Percentiles rank a stretch among this genome's conserved stretches.
These are phyloP conservation scores for Sarcocystis neurona DNA, from an alignment of 169 alveolate genomes.

Conservation along the genomic window DNA sequence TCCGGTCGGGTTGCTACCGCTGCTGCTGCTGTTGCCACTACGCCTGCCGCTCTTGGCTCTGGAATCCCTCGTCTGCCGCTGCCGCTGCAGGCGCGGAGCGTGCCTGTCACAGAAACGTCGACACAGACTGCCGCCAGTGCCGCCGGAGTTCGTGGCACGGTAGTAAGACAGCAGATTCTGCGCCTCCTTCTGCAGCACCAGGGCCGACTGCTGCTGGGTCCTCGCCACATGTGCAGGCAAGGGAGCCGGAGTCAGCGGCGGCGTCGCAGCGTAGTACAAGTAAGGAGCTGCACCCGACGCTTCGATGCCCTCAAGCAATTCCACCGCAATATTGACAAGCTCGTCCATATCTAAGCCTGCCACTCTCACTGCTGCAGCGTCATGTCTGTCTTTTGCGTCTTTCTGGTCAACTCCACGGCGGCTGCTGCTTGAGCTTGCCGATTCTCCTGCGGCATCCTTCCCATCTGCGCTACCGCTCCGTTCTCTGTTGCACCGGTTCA, in stretches of 20 bases:
- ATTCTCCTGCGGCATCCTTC: neutral
- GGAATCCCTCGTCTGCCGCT: neutral
- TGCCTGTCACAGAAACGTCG: too few relatives aligned
- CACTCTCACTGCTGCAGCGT: neutral
- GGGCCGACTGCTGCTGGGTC: slow-evolving; percentile 45
- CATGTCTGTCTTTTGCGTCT: neutral
- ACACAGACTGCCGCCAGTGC: too few relatives aligned
- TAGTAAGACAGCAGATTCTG: neutral
- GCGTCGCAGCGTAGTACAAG: slow-evolving; percentile 48
- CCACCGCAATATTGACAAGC: neutral
- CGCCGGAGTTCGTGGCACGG: too few relatives aligned
- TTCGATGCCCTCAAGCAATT: slow-evolving; percentile 1
- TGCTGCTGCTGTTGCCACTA: slow-evolving; percentile 13
- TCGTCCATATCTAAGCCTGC: slow-evolving; percentile 38
- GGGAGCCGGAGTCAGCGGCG: slow-evolving; percentile 47
- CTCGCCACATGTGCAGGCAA: slow-evolving; percentile 42
- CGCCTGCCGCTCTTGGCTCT: slow-evolving; percentile 24
- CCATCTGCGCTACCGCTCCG: neutral
- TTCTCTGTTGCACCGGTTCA: neutral
- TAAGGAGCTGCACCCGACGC: neutral
- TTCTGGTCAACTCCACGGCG: neutral
- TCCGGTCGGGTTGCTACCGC: slow-evolving; percentile 14
- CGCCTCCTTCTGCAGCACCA: slow-evolving; percentile 35
- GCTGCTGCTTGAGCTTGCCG: neutral
- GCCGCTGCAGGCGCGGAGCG: neutral